Base-by-base conservation (phyloP, 1,284 basidiomycete species). In the Papiliotrema fonsecae region DNA sequence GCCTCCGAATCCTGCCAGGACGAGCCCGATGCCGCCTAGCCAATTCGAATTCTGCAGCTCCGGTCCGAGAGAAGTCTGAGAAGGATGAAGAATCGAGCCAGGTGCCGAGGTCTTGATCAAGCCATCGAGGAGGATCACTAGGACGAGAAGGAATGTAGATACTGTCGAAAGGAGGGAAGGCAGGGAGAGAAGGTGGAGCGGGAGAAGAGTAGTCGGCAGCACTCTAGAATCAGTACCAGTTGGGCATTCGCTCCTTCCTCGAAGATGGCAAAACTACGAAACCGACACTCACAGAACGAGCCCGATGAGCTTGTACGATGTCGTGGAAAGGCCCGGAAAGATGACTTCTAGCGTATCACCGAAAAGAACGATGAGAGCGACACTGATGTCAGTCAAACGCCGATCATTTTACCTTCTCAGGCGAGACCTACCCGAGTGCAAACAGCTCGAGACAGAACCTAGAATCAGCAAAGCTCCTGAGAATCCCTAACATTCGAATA, bases 1-100 rank as follows among this genome's bases (percentile, higher is more conserved):
- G 1, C 92, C 91, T 5, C 90, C 85, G 62, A 97, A 94, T 79
- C 93, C 92, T n/a, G 89, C 89, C 85, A 97, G 91, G 67, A 97
- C 85, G 49, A 97, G 76, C 2, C 93, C 93, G 2, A 97, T 70
- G 53, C 84, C 56, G 63, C 70, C 56, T 22, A 73, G 52, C 60
- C 67, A 70, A 51, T 82, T 69, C 67, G 80, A 51, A 70, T 73
- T 60, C 65, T 78, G 46, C 74, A 74, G 75, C 39, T 81, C 77
- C 25, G 87, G 77, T 0, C 77, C 77, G 11, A 84, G 56, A n/a
- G 77, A 81, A 0, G 91, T 96, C 14, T 78, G 74, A 30, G 83
- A 84, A 2, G 88, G 86, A 41, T 78, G 76, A 78, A 84, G 85
- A 2, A 97, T 70, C 54, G 87, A 90, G 9, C 93, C 93, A 0